A percentile compares a stretch with the other conserved stretches of the same genome.
These are phyloP conservation scores for Lactarius psammicola DNA, from an alignment of 768 basidiomycete species.

Conservation along the genomic window DNA sequence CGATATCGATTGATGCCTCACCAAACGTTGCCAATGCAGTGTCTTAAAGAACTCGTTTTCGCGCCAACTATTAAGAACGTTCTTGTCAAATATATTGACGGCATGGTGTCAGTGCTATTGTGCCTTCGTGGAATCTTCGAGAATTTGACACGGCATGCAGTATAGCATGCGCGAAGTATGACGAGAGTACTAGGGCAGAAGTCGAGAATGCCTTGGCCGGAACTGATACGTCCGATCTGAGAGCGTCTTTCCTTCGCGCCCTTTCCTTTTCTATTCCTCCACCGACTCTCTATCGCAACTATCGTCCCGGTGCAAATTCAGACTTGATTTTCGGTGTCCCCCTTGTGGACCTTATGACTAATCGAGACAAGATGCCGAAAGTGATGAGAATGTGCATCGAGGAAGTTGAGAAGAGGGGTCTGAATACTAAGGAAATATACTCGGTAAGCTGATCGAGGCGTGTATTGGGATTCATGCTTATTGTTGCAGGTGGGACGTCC, in stretches of 20 bases:
- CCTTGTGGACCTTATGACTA: neutral
- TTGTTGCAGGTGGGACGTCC: neutral
- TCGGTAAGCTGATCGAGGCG: neutral
- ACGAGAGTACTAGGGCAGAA: neutral
- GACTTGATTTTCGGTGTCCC: neutral
- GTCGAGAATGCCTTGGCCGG: neutral
- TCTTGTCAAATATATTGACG: neutral
- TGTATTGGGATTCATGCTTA: neutral
- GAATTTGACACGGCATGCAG: neutral
- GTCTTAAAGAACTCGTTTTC: neutral
- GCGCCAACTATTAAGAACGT: neutral
- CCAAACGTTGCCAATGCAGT: neutral
- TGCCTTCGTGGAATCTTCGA: neutral
- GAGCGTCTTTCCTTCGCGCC: neutral
- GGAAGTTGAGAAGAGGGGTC: neutral
- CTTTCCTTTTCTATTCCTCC: neutral
- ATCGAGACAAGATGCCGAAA: neutral
- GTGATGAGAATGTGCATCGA: neutral
- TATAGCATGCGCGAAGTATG: neutral
- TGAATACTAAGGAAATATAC: neutral
- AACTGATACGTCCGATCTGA: neutral
- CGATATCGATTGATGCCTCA: neutral
- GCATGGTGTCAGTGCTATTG: neutral
- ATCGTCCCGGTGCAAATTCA: neutral
- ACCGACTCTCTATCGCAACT: neutral